These are phyloP conservation scores for Gomphus bonarii DNA, from an alignment of 1,284 basidiomycete genomes.

Conservation along the genomic window DNA sequence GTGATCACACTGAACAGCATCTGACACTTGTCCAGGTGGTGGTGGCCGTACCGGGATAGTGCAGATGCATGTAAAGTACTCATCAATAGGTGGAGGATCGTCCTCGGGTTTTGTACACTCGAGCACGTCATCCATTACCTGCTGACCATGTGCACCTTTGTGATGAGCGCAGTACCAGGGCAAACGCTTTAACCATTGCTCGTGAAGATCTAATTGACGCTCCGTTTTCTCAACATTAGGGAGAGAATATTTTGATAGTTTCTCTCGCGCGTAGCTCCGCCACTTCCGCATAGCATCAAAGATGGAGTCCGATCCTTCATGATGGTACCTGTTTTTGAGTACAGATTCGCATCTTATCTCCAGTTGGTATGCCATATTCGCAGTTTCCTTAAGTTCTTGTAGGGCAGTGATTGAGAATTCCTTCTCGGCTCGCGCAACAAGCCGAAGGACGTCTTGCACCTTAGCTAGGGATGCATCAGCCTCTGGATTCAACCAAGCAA, in stretches of 20 bases:
- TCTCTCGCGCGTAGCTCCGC: slow-evolving; percentile 57
- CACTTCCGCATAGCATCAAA: slow-evolving; percentile 63
- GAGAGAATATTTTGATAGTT: slow-evolving; percentile 60
- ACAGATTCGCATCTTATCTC: slow-evolving; percentile 65
- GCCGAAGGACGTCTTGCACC: slow-evolving; percentile 52
- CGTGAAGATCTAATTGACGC: slow-evolving; percentile 50
- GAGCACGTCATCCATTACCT: slow-evolving; percentile 59
- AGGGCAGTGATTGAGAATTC: slow-evolving; percentile 61
- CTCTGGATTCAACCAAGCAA: slow-evolving; percentile 52
- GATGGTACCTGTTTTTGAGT: slow-evolving; percentile 49
- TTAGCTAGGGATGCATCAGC: slow-evolving; percentile 41
- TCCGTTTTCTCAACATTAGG: slow-evolving; percentile 64
- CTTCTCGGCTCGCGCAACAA: slow-evolving; percentile 60
- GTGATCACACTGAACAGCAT: slow-evolving; percentile 80
- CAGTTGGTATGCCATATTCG: slow-evolving; percentile 61
- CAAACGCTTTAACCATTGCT: slow-evolving; percentile 58
- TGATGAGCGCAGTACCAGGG: slow-evolving; percentile 70
- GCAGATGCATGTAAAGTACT: slow-evolving; percentile 78
- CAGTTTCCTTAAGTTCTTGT: slow-evolving; percentile 52
- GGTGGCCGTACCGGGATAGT: slow-evolving; percentile 63
- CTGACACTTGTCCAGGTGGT: slow-evolving; percentile 56
- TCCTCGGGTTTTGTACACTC: slow-evolving; percentile 63
- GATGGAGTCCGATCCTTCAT: slow-evolving; percentile 44
- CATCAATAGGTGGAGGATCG: slow-evolving; percentile 62
- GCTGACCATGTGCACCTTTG: slow-evolving; percentile 44